Evolutionary conservation across 805 yeast genomes (phyloP).

Genomic region (Kazachstania psychrophila): DNA sequence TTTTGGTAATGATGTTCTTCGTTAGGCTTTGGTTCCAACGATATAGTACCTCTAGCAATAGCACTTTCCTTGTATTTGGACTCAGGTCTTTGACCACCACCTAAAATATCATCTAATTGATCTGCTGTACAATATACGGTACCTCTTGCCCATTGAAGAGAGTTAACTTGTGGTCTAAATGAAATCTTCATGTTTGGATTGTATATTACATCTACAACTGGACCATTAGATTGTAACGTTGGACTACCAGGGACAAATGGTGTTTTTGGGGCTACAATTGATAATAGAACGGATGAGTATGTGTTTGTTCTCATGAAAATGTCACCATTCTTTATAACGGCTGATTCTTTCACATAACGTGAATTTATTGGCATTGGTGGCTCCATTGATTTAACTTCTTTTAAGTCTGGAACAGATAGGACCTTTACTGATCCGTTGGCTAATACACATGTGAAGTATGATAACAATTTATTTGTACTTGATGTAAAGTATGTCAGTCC

Average conservation of each 20-base stretch:
- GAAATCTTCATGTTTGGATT: constrained; percentile 62
- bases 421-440: constrained; percentile 40
- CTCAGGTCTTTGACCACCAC: constrained; percentile 64
- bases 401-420: constrained; percentile 50
- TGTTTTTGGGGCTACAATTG: constrained; percentile 38
- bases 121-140: constrained; percentile 47
- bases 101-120: constrained; percentile 58
- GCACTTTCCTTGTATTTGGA: constrained; percentile 52
- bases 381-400: constrained; percentile 44
- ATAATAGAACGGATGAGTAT: constrained; percentile 45
- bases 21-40: constrained; percentile 17
- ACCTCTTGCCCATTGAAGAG: constrained; percentile 83
- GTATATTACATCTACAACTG: constrained; percentile 50
- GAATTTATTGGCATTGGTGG: constrained; percentile 38
- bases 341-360: constrained; percentile 35
- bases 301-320: constrained; percentile 46
- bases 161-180: constrained; percentile 67
- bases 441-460: constrained; percentile 39
- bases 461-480: constrained; percentile 30
- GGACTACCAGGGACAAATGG: constrained; percentile 27
- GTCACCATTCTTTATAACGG: constrained; percentile 46
- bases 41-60: constrained; percentile 39
- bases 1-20: constrained; percentile 31
- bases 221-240: constrained; percentile 19
- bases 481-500: constrained; percentile 43